Evolutionary conservation across 495 filamentous ascomycete species (phyloP).

Genomic region (Xylaria palmicola): DNA sequence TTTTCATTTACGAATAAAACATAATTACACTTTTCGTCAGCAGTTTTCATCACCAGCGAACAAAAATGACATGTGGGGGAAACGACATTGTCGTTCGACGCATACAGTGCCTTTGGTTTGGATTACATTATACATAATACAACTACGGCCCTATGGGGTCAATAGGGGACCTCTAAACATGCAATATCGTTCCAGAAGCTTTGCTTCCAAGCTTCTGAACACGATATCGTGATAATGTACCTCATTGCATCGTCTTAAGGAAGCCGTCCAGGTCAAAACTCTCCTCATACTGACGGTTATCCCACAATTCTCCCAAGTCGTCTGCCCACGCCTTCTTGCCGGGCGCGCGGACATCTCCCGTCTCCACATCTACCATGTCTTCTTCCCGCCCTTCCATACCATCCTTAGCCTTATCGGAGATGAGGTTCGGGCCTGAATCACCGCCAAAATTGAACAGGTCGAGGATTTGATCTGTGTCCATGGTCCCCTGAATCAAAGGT

Average conservation of each 20-base stretch:
- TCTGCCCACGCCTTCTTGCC: conserved; percentile 95
- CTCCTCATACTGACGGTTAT: conserved; percentile 93
- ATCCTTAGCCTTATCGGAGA: conserved; percentile 54
- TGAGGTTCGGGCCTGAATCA: conserved; percentile 65
- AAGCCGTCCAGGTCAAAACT: conserved; percentile 94
- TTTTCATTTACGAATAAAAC: too few relatives aligned
- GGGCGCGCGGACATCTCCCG: conserved; percentile 87
- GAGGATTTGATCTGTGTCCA: conserved; percentile 97
- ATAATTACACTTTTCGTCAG: too few relatives aligned
- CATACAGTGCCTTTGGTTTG: background rate
- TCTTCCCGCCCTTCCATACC: conserved; percentile 68
- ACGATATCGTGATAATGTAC: background rate
- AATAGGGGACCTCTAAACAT: background rate
- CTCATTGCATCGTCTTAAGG: conserved; percentile 77
- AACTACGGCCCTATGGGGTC: background rate
- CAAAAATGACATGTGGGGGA: background rate
- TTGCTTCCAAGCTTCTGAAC: background rate
- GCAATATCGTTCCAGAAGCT: background rate
- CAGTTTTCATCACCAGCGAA: too few relatives aligned
- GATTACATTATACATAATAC: conserved; percentile 6
- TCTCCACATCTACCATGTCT: conserved; percentile 90
- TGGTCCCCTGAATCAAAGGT: conserved; percentile 49
- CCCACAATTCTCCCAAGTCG: conserved; percentile 93
- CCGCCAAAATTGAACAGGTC: conserved; percentile 93
- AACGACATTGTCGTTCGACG: background rate